Evolutionary conservation across 2,329 filamentous ascomycete species (phyloP).

Genomic region (Dactylellina sp.): DNA sequence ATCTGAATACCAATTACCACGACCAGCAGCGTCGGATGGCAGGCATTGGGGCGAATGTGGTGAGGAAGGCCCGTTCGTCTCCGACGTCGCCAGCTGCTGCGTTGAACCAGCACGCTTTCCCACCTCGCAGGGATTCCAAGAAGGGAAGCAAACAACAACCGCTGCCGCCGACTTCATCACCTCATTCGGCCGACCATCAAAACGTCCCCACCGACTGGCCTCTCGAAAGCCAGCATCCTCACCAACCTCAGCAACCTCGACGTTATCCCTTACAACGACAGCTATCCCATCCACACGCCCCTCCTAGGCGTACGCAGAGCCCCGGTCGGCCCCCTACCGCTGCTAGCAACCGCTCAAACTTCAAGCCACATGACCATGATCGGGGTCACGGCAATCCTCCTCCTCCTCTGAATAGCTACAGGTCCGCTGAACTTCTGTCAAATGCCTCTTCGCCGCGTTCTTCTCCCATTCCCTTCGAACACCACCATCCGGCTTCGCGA

Average conservation of each 20-base stretch:
- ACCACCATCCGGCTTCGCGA: conserved; percentile 25
- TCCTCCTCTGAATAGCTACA: conserved; percentile 40
- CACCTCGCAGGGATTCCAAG: conserved; percentile 54
- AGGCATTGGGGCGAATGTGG: conserved; percentile 3
- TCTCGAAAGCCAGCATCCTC: conserved; percentile 32
- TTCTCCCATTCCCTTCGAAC: conserved; percentile 51
- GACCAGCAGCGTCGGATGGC: conserved; percentile 15
- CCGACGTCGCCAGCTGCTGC: conserved; percentile 16
- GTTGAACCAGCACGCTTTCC: conserved; percentile 34
- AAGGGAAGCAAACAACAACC: conserved; percentile 47
- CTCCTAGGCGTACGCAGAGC: conserved; percentile 43
- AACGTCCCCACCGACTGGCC: conserved; percentile 45
- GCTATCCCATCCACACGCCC: conserved; percentile 50
- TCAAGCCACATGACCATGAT: conserved; percentile 25
- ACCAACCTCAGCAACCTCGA: conserved; percentile 28
- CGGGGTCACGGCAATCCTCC: conserved; percentile 24
- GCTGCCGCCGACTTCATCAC: conserved; percentile 27
- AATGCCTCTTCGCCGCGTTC: conserved; percentile 48
- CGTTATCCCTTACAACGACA: conserved; percentile 46
- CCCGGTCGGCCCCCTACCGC: conserved; percentile 45
- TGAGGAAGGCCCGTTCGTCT: conserved; percentile 6
- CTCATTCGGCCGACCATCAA: conserved; percentile 29
- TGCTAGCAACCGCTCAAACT: conserved; percentile 14
- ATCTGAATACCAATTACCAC: conserved; percentile 36
- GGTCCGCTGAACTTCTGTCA: conserved; percentile 42